Conservation (phyloP, 2,329 filamentous ascomycete species). For the Cladosporium sp. region DNA sequence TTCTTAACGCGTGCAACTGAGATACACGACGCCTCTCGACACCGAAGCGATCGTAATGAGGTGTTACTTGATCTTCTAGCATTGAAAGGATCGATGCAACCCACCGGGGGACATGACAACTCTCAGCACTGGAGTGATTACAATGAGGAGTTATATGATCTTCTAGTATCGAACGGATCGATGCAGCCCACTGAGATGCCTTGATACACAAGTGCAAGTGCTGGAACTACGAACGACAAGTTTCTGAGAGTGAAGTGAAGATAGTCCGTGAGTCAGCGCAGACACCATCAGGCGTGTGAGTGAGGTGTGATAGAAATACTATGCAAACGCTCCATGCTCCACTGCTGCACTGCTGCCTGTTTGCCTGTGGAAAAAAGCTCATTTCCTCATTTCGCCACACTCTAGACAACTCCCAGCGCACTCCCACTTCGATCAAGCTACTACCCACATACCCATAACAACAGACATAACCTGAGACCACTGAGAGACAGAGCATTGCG, state of each 20-base stretch:
- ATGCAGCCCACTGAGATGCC: neutral
- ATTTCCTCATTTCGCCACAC: neutral
- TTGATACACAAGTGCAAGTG: neutral
- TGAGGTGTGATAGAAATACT: neutral
- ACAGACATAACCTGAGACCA: neutral
- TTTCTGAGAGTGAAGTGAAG: neutral
- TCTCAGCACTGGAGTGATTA: too few species aligned
- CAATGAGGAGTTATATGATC: too few species aligned
- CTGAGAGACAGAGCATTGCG: neutral
- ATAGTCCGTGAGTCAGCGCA: neutral
- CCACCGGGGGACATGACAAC: too few species aligned
- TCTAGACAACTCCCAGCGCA: neutral
- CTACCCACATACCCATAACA: neutral
- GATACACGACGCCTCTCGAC: too few species aligned
- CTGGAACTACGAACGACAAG: neutral
- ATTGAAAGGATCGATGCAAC: too few species aligned
- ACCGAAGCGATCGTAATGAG: too few species aligned
- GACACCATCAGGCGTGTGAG: neutral
- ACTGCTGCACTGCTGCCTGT: neutral
- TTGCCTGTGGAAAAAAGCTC: neutral
- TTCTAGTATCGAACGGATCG: too few species aligned
- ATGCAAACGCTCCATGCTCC: neutral
- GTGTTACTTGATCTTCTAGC: too few species aligned
- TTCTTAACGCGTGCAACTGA: neutral
- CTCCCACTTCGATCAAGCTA: neutral